These are phyloP conservation scores for Nannizziopsis barbatae DNA, from an alignment of 2,329 filamentous ascomycete genomes.

Conservation along the genomic window DNA sequence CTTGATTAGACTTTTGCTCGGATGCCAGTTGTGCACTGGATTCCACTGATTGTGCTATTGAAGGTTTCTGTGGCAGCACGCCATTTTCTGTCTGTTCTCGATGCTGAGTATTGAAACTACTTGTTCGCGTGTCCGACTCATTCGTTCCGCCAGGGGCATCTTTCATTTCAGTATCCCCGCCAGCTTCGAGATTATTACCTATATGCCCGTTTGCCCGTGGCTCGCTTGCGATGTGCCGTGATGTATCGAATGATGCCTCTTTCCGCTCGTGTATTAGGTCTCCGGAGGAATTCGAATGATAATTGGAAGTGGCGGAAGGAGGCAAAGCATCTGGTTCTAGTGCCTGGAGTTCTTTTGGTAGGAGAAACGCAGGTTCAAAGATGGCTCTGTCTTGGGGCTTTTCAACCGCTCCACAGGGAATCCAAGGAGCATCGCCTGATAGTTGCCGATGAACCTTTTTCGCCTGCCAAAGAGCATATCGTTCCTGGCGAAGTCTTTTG, in stretches of 20 bases:
- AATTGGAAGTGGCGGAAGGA: background rate
- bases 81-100: background rate
- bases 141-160: slow-evolving; percentile 16
- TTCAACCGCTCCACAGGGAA: slow-evolving; percentile 45
- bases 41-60: background rate
- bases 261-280: no score
- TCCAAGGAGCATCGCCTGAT: slow-evolving; percentile 50
- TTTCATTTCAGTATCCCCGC: slow-evolving; percentile 28
- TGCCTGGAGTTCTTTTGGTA: slow-evolving; percentile 14
- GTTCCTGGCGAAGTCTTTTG: slow-evolving; percentile 48
- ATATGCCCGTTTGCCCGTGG: background rate
- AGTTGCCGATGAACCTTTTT: slow-evolving; percentile 49
- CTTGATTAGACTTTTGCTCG: background rate
- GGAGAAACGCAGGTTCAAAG: slow-evolving; percentile 29
- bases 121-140: background rate
- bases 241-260: no score
- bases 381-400: slow-evolving; percentile 40
- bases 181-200: background rate
- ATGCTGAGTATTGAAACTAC: background rate
- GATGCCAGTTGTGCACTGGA: background rate
- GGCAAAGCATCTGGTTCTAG: background rate
- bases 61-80: background rate
- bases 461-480: slow-evolving; percentile 45
- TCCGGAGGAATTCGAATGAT: background rate
- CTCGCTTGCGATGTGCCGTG: no score